Evolutionary conservation across 1,139 yeast species (phyloP).

Genomic region (Kodamaea ohmeri): DNA sequence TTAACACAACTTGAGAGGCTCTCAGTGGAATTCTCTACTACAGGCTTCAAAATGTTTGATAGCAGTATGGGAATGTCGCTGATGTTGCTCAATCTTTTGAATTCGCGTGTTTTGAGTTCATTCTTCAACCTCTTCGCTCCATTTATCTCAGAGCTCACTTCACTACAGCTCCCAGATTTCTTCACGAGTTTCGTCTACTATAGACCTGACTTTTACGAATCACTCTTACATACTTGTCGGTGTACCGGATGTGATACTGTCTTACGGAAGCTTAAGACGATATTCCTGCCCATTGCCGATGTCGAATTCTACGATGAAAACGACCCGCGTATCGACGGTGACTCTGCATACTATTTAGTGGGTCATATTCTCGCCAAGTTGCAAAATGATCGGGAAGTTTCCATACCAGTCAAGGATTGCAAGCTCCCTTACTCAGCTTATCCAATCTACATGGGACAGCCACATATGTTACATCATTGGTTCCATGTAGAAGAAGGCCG

Average conservation of each 20-base stretch:
- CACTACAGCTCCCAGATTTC: conserved; percentile 37
- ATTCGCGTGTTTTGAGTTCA: conserved; percentile 37
- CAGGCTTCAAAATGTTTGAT: conserved; percentile 43
- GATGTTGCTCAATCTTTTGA: conserved; percentile 29
- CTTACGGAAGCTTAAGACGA: conserved; percentile 22
- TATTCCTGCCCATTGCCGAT: conserved; percentile 19
- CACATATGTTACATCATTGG: conserved; percentile 35
- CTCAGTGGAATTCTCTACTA: conserved; percentile 36
- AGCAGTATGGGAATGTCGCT: conserved; percentile 32
- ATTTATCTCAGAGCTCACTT: conserved; percentile 16
- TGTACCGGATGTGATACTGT: conserved; percentile 39
- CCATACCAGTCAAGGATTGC: conserved; percentile 35
- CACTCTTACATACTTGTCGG: conserved; percentile 36
- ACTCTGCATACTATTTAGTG: conserved; percentile 32
- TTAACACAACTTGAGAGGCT: conserved; percentile 24
- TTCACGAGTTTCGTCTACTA: conserved; percentile 40
- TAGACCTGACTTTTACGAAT: conserved; percentile 37
- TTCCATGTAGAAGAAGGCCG: conserved; percentile 22
- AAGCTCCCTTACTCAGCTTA: conserved; percentile 26
- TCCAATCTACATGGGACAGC: conserved; percentile 40
- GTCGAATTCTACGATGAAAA: conserved; percentile 8
- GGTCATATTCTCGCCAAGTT: conserved; percentile 38
- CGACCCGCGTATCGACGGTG: conserved; percentile 21
- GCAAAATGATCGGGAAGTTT: conserved; percentile 40
- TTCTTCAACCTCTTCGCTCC: conserved; percentile 31